Conservation (phyloP, 164 flowering plant species). For the Aristolochia fimbriata region DNA sequence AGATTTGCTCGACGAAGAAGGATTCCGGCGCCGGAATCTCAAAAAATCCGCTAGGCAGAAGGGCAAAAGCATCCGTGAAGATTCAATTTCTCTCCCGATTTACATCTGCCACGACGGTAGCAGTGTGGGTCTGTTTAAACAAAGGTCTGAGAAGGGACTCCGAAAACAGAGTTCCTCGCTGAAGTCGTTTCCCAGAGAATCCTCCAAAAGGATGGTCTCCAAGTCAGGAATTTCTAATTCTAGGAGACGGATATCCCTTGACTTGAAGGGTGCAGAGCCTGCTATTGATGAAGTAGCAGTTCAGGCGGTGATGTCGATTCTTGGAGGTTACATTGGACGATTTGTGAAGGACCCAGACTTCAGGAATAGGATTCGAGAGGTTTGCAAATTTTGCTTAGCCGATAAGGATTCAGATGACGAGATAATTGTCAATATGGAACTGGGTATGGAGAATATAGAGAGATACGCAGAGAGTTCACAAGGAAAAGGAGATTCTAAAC, state of each 20-base stretch:
- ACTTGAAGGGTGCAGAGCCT: constrained; percentile 21
- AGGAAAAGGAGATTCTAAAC: constrained; percentile 21
- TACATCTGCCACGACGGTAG: constrained; percentile 41
- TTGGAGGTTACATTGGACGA: constrained; percentile 43
- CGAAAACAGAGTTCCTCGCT: constrained; percentile 19
- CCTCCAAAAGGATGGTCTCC: constrained; percentile 18
- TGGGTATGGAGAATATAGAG: constrained; percentile 41
- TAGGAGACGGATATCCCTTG: constrained; percentile 6
- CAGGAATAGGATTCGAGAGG: constrained; percentile 22
- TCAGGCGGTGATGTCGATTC: constrained; percentile 46
- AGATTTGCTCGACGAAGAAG: constrained; percentile 41
- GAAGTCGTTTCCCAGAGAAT: background rate
- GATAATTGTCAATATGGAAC: constrained; percentile 30
- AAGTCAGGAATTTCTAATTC: constrained; percentile 17
- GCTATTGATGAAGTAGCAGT: constrained; percentile 45
- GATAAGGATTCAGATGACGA: constrained; percentile 20
- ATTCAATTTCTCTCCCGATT: constrained; percentile 26
- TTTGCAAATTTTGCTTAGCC: constrained; percentile 27
- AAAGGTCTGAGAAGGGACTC: constrained; percentile 12
- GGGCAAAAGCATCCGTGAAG: constrained; percentile 11
- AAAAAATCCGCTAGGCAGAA: constrained; percentile 12
- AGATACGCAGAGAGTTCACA: constrained; percentile 18
- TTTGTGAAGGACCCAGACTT: constrained; percentile 34
- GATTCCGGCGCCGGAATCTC: constrained; percentile 20
- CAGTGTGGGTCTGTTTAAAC: constrained; percentile 17